These are phyloP conservation scores for Solidago caesia DNA, from an alignment of 129 eudicot species.

Conservation along the genomic window DNA sequence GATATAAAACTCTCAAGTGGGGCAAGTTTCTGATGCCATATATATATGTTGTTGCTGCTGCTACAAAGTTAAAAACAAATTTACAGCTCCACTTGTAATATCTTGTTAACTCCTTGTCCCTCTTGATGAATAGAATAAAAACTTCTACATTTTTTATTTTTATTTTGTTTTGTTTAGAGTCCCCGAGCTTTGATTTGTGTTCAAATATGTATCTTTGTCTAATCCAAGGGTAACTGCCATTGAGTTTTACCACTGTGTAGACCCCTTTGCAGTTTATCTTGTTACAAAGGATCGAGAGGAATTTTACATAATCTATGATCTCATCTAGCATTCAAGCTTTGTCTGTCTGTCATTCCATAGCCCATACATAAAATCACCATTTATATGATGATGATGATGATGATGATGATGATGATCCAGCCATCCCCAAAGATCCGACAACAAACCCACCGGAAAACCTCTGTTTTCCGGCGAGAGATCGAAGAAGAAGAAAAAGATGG, in stretches of 20 bases:
- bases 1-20: conserved; percentile 25
- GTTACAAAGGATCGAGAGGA: not conserved
- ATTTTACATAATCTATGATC: no score
- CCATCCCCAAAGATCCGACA: no score
- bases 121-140: conserved; percentile 31
- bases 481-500: no score
- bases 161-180: conserved; percentile 9
- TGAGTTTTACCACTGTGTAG: not conserved
- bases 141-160: not conserved
- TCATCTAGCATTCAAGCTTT: no score
- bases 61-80: conserved; percentile 3
- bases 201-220: conserved; percentile 8
- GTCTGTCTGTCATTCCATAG: no score
- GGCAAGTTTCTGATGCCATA: conserved; percentile 19
- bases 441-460: no score
- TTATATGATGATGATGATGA: no score
- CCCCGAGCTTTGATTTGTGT: conserved; percentile 16
- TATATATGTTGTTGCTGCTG: conserved; percentile 13
- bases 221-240: conserved; percentile 4
- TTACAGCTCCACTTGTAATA: conserved; percentile 21
- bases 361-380: no score
- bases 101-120: conserved; percentile 22
- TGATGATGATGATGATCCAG: no score
- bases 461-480: no score
- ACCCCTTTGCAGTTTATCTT: not conserved